Evolutionary conservation across 768 basidiomycete species (phyloP).

Genomic region (Boletus bicolor): DNA sequence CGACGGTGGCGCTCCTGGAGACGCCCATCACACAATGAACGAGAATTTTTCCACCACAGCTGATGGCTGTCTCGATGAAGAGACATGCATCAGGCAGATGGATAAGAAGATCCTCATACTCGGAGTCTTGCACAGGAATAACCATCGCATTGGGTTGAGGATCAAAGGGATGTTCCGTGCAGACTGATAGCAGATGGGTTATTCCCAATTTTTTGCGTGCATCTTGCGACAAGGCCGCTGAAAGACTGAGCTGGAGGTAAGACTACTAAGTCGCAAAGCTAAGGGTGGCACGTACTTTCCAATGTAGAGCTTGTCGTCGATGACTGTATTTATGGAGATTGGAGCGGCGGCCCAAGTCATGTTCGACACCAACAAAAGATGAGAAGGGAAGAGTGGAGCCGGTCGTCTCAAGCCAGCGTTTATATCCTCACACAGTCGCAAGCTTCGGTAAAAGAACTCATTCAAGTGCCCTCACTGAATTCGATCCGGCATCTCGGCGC

Average conservation of each 20-base stretch:
- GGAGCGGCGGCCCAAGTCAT: conserved; percentile 32
- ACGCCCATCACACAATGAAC: conserved; percentile 76
- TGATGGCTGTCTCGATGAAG: conserved; percentile 62
- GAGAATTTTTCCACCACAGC: conserved; percentile 51
- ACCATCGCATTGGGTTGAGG: conserved; percentile 37
- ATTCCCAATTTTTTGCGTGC: conserved; percentile 37
- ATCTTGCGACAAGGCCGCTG: conserved; percentile 33
- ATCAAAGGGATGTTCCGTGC: conserved; percentile 47
- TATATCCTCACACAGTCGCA: conserved; percentile 14
- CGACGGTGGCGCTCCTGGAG: conserved; percentile 62
- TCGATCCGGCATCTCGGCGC: conserved; percentile 23
- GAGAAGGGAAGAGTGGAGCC: conserved; percentile 14
- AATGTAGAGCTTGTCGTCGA: conserved; percentile 33
- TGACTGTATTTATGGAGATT: conserved; percentile 25
- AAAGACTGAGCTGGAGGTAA: conserved; percentile 21
- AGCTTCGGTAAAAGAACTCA: conserved; percentile 4
- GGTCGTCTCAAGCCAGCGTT: conserved; percentile 4
- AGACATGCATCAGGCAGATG: conserved; percentile 55
- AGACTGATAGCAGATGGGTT: conserved; percentile 57
- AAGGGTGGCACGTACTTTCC: conserved; percentile 32
- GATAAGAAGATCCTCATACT: conserved; percentile 59
- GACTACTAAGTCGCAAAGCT: neutral
- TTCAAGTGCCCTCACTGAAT: neutral
- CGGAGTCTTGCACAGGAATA: conserved; percentile 41
- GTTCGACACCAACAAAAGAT: neutral